These are phyloP conservation scores for Phytophthora palmivora DNA, from an alignment of 352 stramenopile genomes.

Conservation along the genomic window DNA sequence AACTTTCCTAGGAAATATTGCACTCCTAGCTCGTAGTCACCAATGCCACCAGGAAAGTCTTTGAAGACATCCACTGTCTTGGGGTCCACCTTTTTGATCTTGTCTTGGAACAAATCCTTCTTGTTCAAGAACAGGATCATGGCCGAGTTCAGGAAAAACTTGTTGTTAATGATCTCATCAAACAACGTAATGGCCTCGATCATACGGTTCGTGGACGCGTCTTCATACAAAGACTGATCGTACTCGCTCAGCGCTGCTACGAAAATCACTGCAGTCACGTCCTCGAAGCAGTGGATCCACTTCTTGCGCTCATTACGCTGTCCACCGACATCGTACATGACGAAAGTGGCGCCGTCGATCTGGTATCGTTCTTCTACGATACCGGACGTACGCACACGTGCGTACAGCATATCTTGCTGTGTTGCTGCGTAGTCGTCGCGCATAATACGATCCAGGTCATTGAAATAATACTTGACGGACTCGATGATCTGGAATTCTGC, in stretches of 20 bases:
- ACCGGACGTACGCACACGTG: constrained; percentile 94
- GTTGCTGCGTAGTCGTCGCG: constrained; percentile 92
- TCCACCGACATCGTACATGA: constrained; percentile 97
- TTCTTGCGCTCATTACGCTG: constrained; percentile 97
- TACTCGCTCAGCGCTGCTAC: constrained; percentile 96
- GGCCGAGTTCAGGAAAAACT: constrained; percentile 92
- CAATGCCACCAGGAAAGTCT: constrained; percentile 87
- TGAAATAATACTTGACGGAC: constrained; percentile 98
- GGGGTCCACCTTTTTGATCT: constrained; percentile 95
- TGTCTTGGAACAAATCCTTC: constrained; percentile 96
- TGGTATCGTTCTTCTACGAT: constrained; percentile 96
- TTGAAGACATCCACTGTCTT: constrained; percentile 92
- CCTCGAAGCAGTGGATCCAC: constrained; percentile 98
- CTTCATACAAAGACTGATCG: constrained; percentile 95
- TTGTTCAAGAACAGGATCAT: constrained; percentile 99
- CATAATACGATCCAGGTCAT: constrained; percentile 95
- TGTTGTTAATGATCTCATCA: constrained; percentile 95
- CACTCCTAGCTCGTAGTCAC: constrained; percentile 88
- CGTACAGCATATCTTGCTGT: constrained; percentile 96
- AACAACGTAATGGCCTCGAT: constrained; percentile 96
- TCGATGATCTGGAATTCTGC: constrained; percentile 97
- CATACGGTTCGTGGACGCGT: constrained; percentile 95
- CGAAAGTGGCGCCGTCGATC: constrained; percentile 96
- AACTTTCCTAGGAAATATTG: constrained; percentile 95
- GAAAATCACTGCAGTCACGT: constrained; percentile 97